These are phyloP conservation scores for Boletus fagicola DNA, from an alignment of 768 basidiomycete genomes.

Conservation along the genomic window DNA sequence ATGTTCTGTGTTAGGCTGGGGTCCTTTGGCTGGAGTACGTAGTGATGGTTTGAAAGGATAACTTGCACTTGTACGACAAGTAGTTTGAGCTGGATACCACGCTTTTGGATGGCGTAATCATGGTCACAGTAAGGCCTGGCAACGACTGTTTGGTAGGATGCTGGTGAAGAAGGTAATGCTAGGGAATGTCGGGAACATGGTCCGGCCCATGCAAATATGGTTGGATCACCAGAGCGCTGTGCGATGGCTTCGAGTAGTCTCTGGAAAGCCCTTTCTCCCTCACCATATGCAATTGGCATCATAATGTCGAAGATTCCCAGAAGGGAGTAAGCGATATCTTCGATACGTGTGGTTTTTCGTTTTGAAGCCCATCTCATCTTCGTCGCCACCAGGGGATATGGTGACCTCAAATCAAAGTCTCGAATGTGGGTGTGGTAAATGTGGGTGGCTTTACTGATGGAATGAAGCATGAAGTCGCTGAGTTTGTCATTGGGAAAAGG, in stretches of 20 bases:
- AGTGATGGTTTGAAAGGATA: background rate
- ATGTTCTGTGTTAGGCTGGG: background rate
- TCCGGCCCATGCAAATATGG: constrained; percentile 14
- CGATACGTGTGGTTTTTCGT: constrained; percentile 11
- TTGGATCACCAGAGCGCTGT: constrained; percentile 12
- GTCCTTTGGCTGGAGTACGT: background rate
- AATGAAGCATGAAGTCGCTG: constrained; percentile 2
- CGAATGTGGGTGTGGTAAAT: background rate
- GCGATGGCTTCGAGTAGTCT: constrained; percentile 14
- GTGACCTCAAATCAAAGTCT: constrained; percentile 3
- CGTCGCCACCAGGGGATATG: constrained; percentile 5
- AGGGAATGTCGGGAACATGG: constrained; percentile 6
- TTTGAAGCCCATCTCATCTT: constrained; percentile 19
- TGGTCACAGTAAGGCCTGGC: background rate
- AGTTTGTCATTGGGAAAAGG: constrained; percentile 13
- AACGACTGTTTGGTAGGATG: constrained; percentile 3
- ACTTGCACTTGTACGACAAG: constrained; percentile 2
- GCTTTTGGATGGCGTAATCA: constrained; percentile 10
- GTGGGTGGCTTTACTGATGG: constrained; percentile 2
- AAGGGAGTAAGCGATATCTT: constrained; percentile 12
- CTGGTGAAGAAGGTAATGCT: constrained; percentile 12
- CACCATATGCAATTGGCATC: constrained; percentile 12
- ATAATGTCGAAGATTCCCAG: constrained; percentile 13
- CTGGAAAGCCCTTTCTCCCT: constrained; percentile 13
- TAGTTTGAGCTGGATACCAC: constrained; percentile 11